Evolutionary conservation across 1,284 basidiomycete species (phyloP).

Genomic region (Tetrapyrgos nigripes): DNA sequence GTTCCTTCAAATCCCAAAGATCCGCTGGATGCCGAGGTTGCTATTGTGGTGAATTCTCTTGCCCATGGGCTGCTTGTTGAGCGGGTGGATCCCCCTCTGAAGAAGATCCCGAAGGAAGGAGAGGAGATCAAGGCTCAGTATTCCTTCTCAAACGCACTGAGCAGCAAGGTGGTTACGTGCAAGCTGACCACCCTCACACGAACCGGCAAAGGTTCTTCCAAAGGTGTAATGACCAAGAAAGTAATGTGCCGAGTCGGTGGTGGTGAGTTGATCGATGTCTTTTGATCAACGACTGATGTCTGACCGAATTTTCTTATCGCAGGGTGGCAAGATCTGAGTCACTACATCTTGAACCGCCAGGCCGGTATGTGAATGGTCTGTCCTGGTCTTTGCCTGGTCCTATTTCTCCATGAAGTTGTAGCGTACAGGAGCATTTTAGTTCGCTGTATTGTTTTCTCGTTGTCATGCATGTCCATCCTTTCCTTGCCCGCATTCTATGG

Average conservation of each 20-base stretch:
- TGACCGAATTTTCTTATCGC: constrained; percentile 13
- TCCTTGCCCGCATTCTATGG: not conserved
- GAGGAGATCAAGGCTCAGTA: constrained; percentile 87
- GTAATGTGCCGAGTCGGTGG: constrained; percentile 89
- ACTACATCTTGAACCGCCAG: constrained; percentile 80
- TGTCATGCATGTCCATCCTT: not conserved
- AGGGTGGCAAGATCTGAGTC: constrained; percentile 88
- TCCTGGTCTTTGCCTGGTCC: not conserved
- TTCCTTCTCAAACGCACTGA: constrained; percentile 74
- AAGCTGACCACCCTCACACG: constrained; percentile 80
- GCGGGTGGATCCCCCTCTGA: constrained; percentile 80
- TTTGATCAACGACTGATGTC: constrained; percentile 13
- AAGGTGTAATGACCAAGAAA: constrained; percentile 69
- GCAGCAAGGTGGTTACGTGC: constrained; percentile 78
- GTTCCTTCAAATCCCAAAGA: constrained; percentile 74
- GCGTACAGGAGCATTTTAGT: not conserved
- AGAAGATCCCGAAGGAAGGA: constrained; percentile 67
- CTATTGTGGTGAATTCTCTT: constrained; percentile 75
- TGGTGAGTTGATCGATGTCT: constrained; percentile 52
- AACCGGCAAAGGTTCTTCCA: constrained; percentile 54
- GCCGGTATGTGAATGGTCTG: constrained; percentile 50
- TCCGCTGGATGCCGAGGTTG: constrained; percentile 84
- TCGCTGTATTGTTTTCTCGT: too few species aligned
- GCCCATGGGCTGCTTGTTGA: constrained; percentile 78
- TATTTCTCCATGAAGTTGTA: not conserved